These are phyloP conservation scores for Fusarium coffeatum DNA, from an alignment of 2,329 filamentous ascomycete species.

Conservation along the genomic window DNA sequence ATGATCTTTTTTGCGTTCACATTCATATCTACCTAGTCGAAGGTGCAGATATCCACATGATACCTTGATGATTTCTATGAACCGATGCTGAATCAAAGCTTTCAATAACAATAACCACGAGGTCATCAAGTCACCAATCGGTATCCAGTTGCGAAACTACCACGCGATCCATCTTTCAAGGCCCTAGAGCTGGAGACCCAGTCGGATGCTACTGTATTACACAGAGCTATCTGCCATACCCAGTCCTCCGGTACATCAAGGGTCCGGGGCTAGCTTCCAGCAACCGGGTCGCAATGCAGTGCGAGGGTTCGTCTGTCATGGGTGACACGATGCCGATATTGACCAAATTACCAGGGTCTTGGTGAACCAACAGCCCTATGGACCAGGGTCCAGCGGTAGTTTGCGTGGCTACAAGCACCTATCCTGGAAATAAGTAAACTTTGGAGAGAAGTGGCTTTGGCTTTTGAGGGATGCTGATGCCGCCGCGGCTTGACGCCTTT, in stretches of 20 bases:
- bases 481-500: slow-evolving; percentile 4
- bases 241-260: background rate
- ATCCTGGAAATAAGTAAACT: background rate
- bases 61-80: slow-evolving; percentile 1
- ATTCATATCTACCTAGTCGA: background rate
- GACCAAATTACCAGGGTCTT: background rate
- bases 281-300: background rate
- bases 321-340: background rate
- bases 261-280: background rate
- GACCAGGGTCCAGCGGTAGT: background rate
- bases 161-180: background rate
- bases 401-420: background rate
- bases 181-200: background rate
- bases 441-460: background rate
- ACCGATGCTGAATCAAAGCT: background rate
- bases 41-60: background rate
- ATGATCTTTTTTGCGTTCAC: background rate
- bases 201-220: background rate
- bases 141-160: background rate
- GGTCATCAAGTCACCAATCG: background rate
- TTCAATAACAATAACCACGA: background rate
- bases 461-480: background rate
- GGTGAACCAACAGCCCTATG: slow-evolving; percentile 1
- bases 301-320: background rate
- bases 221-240: background rate